Percentiles rank a stretch among this genome's conserved stretches.
Evolutionary conservation across 441 rosid genomes (phyloP).

Genomic region (Pelargonium fulgidum): DNA sequence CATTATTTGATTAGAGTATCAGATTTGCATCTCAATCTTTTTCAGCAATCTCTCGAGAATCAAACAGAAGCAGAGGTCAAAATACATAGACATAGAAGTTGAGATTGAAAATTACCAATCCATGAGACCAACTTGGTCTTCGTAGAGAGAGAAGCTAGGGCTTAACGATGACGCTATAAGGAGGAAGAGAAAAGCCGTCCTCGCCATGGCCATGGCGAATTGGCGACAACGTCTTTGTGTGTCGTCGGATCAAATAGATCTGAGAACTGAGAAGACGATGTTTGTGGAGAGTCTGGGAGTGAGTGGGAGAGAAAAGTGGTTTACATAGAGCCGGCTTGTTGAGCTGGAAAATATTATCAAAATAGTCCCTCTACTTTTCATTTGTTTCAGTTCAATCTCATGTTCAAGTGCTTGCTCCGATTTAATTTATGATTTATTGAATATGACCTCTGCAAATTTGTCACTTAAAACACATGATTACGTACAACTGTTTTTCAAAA

Average conservation of each 20-base stretch:
- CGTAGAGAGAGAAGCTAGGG: constrained; percentile 56
- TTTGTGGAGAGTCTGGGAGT: constrained; percentile 7
- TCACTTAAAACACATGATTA: too few species aligned
- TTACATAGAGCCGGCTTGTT: constrained; percentile 16
- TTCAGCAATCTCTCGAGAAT: neutral
- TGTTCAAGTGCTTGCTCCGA: too few species aligned
- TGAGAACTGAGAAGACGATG: constrained; percentile 28
- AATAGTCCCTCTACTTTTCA: too few species aligned
- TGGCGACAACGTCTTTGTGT: neutral
- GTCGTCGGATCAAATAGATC: neutral
- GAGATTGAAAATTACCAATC: constrained; percentile 58
- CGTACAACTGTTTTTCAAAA: too few species aligned
- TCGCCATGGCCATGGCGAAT: constrained; percentile 49
- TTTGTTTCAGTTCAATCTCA: too few species aligned
- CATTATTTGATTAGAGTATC: neutral
- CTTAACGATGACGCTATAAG: constrained; percentile 35
- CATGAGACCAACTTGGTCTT: constrained; percentile 97
- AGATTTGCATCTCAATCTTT: neutral
- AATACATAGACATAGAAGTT: constrained; percentile 1
- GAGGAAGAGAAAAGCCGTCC: constrained; percentile 36
- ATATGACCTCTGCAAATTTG: too few species aligned
- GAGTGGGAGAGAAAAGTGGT: neutral
- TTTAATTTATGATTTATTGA: too few species aligned
- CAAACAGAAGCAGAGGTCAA: neutral
- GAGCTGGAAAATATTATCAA: too few species aligned